These are phyloP conservation scores for Coccomyxa sp. DNA, from an alignment of 139 green algal species.

Conservation along the genomic window DNA sequence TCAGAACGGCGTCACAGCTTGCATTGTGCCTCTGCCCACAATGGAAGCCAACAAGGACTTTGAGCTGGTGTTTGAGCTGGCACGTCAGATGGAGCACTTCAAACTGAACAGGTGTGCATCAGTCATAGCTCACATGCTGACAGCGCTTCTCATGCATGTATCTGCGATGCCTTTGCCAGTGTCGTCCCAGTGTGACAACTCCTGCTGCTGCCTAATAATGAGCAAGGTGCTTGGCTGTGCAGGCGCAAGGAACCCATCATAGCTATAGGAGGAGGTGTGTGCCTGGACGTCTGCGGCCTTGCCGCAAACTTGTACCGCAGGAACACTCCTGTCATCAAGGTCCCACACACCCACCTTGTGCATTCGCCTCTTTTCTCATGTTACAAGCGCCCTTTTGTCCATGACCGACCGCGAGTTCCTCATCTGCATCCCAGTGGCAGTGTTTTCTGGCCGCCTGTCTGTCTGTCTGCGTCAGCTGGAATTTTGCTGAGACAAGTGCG, in stretches of 20 bases:
- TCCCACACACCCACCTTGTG: too few relatives aligned
- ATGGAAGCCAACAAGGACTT: conserved; percentile 49
- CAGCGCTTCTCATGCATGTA: not conserved
- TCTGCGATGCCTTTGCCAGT: not conserved
- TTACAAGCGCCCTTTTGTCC: too few relatives aligned
- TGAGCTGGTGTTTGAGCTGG: conserved; percentile 35
- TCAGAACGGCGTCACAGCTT: conserved; percentile 29
- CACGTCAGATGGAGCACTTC: conserved; percentile 36
- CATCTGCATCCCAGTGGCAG: too few relatives aligned
- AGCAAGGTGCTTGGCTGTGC: not conserved
- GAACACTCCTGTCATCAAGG: conserved; percentile 51
- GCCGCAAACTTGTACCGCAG: conserved; percentile 45
- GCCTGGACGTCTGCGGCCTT: conserved; percentile 39
- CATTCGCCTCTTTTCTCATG: too few relatives aligned
- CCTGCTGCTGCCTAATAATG: not conserved
- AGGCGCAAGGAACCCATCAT: conserved; percentile 51
- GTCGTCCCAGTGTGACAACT: not conserved
- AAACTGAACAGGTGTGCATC: conserved; percentile 34
- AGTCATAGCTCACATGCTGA: not conserved
- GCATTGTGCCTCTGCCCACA: conserved; percentile 35
- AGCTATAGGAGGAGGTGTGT: conserved; percentile 48
- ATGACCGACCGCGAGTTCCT: too few relatives aligned
- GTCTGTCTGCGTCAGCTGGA: not conserved
- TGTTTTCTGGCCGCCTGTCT: conserved; percentile 9
- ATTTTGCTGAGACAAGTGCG: not conserved